Percentiles rank a stretch among this genome's conserved stretches.
Evolutionary conservation across 805 yeast species (phyloP).

Genomic region (Candida qinlingensis): DNA sequence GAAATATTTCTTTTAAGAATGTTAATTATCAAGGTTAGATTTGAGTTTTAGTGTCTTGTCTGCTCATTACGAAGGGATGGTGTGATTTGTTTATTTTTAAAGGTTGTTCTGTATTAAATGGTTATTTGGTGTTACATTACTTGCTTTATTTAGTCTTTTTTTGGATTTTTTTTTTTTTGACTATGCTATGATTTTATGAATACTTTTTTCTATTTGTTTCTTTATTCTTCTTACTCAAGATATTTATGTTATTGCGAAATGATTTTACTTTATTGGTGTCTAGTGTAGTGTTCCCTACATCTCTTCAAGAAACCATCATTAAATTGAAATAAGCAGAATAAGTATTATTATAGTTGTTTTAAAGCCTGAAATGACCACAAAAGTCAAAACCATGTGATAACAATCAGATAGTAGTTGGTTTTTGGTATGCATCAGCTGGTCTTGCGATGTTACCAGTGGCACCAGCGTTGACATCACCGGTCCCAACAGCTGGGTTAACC

Average conservation of each 20-base stretch:
- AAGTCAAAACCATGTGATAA: too few relatives aligned
- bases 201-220: too few relatives aligned
- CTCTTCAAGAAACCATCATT: too few relatives aligned
- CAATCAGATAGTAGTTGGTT: background rate
- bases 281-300: too few relatives aligned
- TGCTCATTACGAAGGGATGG: background rate
- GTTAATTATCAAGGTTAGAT: slow-evolving; percentile 18
- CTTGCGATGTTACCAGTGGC: slow-evolving; percentile 1
- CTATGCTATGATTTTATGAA: too few relatives aligned
- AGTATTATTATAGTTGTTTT: background rate
- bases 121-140: too few relatives aligned
- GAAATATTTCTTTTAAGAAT: slow-evolving; percentile 22
- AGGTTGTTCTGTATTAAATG: too few relatives aligned
- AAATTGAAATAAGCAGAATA: too few relatives aligned
- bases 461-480: background rate
- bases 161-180: too few relatives aligned
- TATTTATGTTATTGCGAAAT: background rate
- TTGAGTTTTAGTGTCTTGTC: too few relatives aligned
- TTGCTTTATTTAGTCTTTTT: too few relatives aligned
- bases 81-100: too few relatives aligned
- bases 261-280: background rate
- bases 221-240: background rate
- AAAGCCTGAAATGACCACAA: background rate
- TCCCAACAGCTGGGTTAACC: background rate
- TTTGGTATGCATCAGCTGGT: slow-evolving; percentile 1